These are phyloP conservation scores for Lecanoromycetidae sp. DNA, from an alignment of 2,329 filamentous ascomycete species.

Conservation along the genomic window DNA sequence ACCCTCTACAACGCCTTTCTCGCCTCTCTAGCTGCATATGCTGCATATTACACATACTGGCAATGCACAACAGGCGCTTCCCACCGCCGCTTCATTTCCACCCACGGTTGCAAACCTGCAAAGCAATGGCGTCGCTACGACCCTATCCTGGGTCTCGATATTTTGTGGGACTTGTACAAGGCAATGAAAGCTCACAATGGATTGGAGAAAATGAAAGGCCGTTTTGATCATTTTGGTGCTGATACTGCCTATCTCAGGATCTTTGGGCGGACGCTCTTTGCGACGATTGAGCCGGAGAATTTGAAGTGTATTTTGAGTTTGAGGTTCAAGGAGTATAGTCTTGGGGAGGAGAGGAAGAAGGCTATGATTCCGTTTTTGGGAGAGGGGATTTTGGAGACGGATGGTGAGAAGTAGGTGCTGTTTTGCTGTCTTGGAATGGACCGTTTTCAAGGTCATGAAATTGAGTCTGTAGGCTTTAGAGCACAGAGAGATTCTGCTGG, in stretches of 20 bases:
- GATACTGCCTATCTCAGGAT: background rate
- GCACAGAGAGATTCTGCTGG: background rate
- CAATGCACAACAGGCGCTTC: background rate
- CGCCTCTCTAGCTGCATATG: too few relatives aligned
- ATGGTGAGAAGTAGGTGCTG: conserved; percentile 29
- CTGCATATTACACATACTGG: background rate
- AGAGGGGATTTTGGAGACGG: conserved; percentile 44
- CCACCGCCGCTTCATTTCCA: background rate
- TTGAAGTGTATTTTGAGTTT: conserved; percentile 6
- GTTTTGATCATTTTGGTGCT: background rate
- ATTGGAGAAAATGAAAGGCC: background rate
- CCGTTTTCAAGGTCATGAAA: background rate
- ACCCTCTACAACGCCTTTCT: background rate
- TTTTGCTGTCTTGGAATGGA: background rate
- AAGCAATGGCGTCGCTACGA: background rate
- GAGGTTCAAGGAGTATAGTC: conserved; percentile 6
- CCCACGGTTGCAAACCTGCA: conserved; percentile 4
- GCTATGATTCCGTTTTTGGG: conserved; percentile 35
- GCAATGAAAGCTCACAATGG: background rate
- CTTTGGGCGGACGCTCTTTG: background rate
- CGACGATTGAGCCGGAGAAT: conserved; percentile 12
- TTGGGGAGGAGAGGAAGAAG: conserved; percentile 7
- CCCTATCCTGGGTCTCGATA: conserved; percentile 9
- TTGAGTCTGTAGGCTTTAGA: too few relatives aligned
- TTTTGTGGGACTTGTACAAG: background rate